phyloP scores from a whole-genome alignment of 2,329 filamentous ascomycete species.

The Calonectria pseudoreteaudii region DNA sequence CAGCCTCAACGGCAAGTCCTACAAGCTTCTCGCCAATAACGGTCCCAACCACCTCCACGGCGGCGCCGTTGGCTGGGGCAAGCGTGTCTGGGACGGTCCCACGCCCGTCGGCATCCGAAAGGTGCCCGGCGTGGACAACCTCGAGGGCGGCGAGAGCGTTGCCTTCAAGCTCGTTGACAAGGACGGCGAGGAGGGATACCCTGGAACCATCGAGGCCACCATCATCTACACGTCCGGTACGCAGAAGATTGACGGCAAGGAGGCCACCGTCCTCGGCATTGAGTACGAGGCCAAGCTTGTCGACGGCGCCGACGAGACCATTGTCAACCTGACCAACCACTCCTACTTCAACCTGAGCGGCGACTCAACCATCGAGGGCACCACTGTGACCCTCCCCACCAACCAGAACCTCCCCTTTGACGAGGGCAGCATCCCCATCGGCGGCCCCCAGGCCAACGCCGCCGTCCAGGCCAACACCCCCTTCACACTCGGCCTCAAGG shows the following conservation, averaged over 20 bases:
- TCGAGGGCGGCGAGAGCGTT: constrained; percentile 74
- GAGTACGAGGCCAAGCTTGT: constrained; percentile 92
- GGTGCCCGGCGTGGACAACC: constrained; percentile 62
- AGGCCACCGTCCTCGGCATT: constrained; percentile 80
- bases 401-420: constrained; percentile 80
- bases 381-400: constrained; percentile 74
- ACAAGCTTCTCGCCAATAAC: constrained; percentile 81
- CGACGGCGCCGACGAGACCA: constrained; percentile 86
- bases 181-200: constrained; percentile 91
- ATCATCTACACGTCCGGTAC: constrained; percentile 84
- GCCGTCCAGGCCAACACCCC: constrained; percentile 72
- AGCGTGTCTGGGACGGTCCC: constrained; percentile 81
- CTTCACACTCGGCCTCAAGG: constrained; percentile 78
- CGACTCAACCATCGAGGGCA: constrained; percentile 65
- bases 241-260: constrained; percentile 70
- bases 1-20: constrained; percentile 77
- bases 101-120: constrained; percentile 64
- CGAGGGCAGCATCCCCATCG: constrained; percentile 78
- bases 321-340: constrained; percentile 95
- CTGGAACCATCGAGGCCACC: constrained; percentile 82
- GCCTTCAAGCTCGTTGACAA: constrained; percentile 75
- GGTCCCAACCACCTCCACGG: constrained; percentile 82
- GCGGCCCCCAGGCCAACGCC: constrained; percentile 72
- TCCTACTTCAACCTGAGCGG: constrained; percentile 79
- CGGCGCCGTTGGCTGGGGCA: constrained; percentile 82